Base-by-base conservation (phyloP, 805 yeast genomes). In the Lipomyces orientalis region DNA sequence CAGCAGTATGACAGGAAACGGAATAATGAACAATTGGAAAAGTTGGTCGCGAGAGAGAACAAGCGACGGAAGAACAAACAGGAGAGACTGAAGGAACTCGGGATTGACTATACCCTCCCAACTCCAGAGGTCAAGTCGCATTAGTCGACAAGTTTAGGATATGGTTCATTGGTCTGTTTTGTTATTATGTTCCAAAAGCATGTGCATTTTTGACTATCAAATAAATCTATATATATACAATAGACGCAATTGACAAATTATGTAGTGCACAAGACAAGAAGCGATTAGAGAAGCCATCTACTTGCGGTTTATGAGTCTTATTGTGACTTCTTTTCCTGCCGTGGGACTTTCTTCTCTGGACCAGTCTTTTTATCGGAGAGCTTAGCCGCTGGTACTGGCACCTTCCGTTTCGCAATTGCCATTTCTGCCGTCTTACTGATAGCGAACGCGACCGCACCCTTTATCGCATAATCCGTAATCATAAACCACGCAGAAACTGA, bases 1-100 rank as follows among this genome's bases (percentile, higher is more conserved):
- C 78, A 80, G 54, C 82, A 84, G 73, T 82, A 85, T 72, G 90
- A 88, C 74, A 82, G 82, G 64, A 85, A 87, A 64, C 88, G 87
- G 76, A 78, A 85, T n/a, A 77, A 79, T 67, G 85, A 81, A 54
- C 83, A 85, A 73, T 86, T 90, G 90, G 81, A 83, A 55, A 79
- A 81, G 70, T 79, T 89, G 68, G 82, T 83, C 73, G 78, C 81
- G 67, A 82, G 83, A 73, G 82, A 82, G 66, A 81, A 82, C 62
- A 75, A 75, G 34, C 78, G 81, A 61, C 79, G 83, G 65, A 74
- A 78, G 62, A 78, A 79, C 64, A 87, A 86, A 77, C 81, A 82
- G 66, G 79, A 80, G 54, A 80, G 82, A 71, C 83, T 90, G 74
- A 81, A 82, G 72, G 82, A 79, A 46, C 80, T 84, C 72, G 93